These are phyloP conservation scores for Acacia concinna DNA, from an alignment of 331 rosid genomes.

Conservation along the genomic window DNA sequence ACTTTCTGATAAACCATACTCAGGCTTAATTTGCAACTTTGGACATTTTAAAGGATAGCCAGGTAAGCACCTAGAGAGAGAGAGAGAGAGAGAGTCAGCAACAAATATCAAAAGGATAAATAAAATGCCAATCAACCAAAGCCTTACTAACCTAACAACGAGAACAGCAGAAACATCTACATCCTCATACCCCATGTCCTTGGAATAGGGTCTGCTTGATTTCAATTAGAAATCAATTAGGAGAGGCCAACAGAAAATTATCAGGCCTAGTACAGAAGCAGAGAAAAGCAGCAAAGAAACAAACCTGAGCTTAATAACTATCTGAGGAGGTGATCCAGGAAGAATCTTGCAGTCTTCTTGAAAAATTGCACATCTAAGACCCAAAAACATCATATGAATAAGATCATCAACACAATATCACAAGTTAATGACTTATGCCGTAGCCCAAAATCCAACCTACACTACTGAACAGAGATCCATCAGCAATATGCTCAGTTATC, in stretches of 20 bases:
- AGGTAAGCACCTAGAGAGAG: constrained; percentile 65
- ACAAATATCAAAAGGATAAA: not conserved
- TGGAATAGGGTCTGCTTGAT: constrained; percentile 74
- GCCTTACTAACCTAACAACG: constrained; percentile 57
- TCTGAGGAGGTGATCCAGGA: constrained; percentile 64
- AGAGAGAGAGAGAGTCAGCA: constrained; percentile 13
- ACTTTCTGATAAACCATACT: constrained; percentile 60
- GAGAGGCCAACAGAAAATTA: constrained; percentile 12
- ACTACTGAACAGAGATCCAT: not conserved
- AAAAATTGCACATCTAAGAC: constrained; percentile 72
- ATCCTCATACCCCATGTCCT: constrained; percentile 93
- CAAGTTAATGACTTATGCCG: not conserved
- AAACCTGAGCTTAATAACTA: constrained; percentile 72
- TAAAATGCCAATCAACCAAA: constrained; percentile 3
- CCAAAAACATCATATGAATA: not conserved
- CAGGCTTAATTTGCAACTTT: constrained; percentile 78
- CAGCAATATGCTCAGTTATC: not conserved
- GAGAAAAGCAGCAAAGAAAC: constrained; percentile 16
- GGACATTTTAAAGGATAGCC: constrained; percentile 97
- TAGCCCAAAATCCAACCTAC: not conserved
- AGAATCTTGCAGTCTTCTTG: constrained; percentile 74
- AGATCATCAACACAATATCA: not conserved
- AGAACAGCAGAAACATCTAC: constrained; percentile 79
- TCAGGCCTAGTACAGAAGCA: not conserved
- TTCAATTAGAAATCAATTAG: constrained; percentile 31